Base-by-base conservation (phyloP, 2,329 filamentous ascomycete species). In the Ascochyta viciae-villosae region DNA sequence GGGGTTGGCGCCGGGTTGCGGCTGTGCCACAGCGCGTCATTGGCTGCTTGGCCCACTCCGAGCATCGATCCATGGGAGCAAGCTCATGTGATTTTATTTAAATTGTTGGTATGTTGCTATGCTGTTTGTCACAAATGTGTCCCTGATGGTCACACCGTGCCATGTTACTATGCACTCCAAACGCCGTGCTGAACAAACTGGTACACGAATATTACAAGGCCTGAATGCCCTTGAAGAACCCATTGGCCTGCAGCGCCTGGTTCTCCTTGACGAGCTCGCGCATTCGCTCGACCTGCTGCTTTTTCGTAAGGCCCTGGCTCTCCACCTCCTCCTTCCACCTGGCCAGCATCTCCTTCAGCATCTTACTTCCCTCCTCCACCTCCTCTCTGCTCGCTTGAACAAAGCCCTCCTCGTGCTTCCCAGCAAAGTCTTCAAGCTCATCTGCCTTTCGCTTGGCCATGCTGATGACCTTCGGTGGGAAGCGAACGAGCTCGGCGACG, bases 371-470 rank as follows among this genome's bases (percentile, higher is more conserved):
- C 73, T 94, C 87, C 67, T 96, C 92, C 0, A 98, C 90, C 64
- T 99, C 92, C 61, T 92, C 85, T 68, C 92, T 92, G 62, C 85
- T 89, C 10, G 68, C 73, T 13, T 72, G 65, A 37, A 72, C 72
- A 41, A 66, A 76, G 2, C 68, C 67, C 19, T 77, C 82, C 59
- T 90, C 88, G 66, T 91, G 87, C 78, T 92, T 93, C 46, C 85
- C 85, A 0, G 90, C 90, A 68, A 99, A 99, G 74, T 99, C 95
- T 75, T 99, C 95, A 33, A 99, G 83, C 81, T 99, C 96, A 75
- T 98, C 95, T 0, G 95, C 95, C 80, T 99, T 99, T 66, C 95
- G 87, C 79, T 96, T 96, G n/a, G 95, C 95, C 96, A 99, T 99
- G 62, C 92, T 92, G 58, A 99, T 90, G 15, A 99, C 96, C 79